These are phyloP conservation scores for Kregervanrija delftensis DNA, from an alignment of 805 yeast genomes.

Conservation along the genomic window DNA sequence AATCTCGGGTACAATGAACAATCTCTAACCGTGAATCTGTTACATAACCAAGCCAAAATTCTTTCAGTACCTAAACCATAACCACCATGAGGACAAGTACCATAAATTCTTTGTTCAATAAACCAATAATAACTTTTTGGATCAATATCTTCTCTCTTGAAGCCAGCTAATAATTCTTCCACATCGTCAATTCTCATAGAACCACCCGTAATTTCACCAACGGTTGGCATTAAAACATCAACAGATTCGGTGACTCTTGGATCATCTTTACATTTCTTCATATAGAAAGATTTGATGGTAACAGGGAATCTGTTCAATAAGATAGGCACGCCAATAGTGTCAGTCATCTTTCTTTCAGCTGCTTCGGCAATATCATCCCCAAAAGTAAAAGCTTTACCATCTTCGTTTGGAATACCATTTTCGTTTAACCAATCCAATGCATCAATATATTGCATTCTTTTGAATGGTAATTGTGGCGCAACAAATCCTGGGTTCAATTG, in stretches of 20 bases:
- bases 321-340: slow-evolving; percentile 87
- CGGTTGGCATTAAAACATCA: slow-evolving; percentile 97
- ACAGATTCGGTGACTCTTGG: slow-evolving; percentile 96
- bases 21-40: slow-evolving; percentile 97
- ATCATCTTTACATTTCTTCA: slow-evolving; percentile 88
- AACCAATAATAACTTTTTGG: slow-evolving; percentile 91
- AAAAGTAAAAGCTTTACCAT: slow-evolving; percentile 84
- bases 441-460: slow-evolving; percentile 83
- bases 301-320: slow-evolving; percentile 92
- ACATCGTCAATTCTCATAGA: slow-evolving; percentile 89
- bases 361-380: slow-evolving; percentile 99
- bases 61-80: slow-evolving; percentile 98
- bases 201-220: slow-evolving; percentile 98
- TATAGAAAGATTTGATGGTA: slow-evolving; percentile 95
- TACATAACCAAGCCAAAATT: slow-evolving; percentile 95
- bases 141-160: slow-evolving; percentile 87
- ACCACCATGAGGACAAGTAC: slow-evolving; percentile 98
- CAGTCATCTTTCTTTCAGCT: slow-evolving; percentile 98
- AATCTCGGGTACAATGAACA: slow-evolving; percentile 97
- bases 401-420: slow-evolving; percentile 90
- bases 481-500: slow-evolving; percentile 89
- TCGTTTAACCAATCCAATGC: slow-evolving; percentile 97
- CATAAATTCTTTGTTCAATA: slow-evolving; percentile 91
- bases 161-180: slow-evolving; percentile 82
- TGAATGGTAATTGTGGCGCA: slow-evolving; percentile 80